Base-by-base conservation (phyloP, 2,329 filamentous ascomycete genomes). In the Dactylella cylindrospora region DNA sequence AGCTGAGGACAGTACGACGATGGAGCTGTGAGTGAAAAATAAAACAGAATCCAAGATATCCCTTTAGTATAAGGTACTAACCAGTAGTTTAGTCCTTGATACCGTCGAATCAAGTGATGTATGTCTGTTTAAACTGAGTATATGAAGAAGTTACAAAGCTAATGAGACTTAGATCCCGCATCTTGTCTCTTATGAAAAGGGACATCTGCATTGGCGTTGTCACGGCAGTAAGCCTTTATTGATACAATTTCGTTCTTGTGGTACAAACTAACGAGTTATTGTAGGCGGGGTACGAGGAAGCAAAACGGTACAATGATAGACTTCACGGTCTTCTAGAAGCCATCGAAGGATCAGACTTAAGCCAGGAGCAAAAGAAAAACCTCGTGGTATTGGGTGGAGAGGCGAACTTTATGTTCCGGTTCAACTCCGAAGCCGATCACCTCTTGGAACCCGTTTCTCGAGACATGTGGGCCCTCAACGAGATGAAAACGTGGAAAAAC, bases 341-440 rank as follows among this genome's bases (percentile, higher is more conserved):
- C 20, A 81, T 97, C 15, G 76, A 80, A 31, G 70, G 72, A 4
- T 82, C 82, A 0, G 71, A 78, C 0, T 77, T 95, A 5, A 81
- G 85, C 0, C 73, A 79, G 0, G 71, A 79, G 5, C 84, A 89
- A 69, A 88, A 89, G 70, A 79, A 85, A 67, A 89, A 86, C 68
- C 79, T 98, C 4, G 80, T 97, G 64, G 85, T 98, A 67, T 89
- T 98, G 81, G 93, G 93, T 65, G 93, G 93, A 51, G 93, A 98
- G 74, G 89, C 88, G 61, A 97, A 95, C 75, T 98, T 94, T 73
- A 83, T 97, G 46, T 96, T 97, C 71, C 74, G 73, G 43, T 95
- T 86, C 74, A 80, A 83, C 61, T 75, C 79, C 0, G 73, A 76
- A 8, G 82, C 83, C 0, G 81, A 83, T 1, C 77, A 85, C 72